Conservation (phyloP, 2,329 filamentous ascomycete genomes). For the Cladosporium sp. region DNA sequence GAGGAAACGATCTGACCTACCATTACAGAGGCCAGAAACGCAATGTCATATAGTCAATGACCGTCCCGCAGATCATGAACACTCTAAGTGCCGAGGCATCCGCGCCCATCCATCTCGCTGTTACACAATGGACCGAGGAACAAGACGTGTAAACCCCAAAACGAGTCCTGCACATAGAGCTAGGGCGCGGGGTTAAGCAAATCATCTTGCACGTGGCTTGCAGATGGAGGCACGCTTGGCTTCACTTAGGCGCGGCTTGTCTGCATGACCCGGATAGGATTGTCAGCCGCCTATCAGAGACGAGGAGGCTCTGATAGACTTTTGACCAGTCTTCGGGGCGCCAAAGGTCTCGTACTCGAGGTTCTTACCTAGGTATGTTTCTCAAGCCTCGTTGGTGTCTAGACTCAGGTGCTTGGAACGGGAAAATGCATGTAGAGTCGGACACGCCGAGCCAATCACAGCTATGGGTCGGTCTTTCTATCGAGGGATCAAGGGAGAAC, state of each 20-base stretch:
- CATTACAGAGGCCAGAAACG: background rate
- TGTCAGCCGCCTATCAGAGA: too few relatives aligned
- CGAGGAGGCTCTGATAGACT: too few relatives aligned
- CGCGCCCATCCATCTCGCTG: background rate
- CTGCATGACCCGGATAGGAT: background rate
- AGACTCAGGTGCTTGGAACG: too few relatives aligned
- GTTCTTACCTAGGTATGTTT: too few relatives aligned
- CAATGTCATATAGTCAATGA: background rate
- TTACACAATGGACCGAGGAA: background rate
- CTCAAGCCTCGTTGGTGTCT: too few relatives aligned
- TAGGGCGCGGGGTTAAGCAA: slow-evolving; percentile 4
- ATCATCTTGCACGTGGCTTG: background rate
- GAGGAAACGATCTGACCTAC: background rate
- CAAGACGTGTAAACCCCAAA: background rate
- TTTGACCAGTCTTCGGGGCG: too few relatives aligned
- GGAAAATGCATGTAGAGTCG: too few relatives aligned
- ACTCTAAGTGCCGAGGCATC: background rate
- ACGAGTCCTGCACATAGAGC: background rate
- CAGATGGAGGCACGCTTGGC: slow-evolving; percentile 3
- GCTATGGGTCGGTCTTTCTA: too few relatives aligned
- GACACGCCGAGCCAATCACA: too few relatives aligned
- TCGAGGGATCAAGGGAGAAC: too few relatives aligned
- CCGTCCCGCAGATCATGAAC: background rate
- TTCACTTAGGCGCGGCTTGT: slow-evolving; percentile 3
- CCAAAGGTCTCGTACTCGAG: too few relatives aligned